Evolutionary conservation across 2,329 filamentous ascomycete genomes (phyloP), one percentile per base, ranked within the genome.

Genomic region (Colletotrichum tropicicola): DNA sequence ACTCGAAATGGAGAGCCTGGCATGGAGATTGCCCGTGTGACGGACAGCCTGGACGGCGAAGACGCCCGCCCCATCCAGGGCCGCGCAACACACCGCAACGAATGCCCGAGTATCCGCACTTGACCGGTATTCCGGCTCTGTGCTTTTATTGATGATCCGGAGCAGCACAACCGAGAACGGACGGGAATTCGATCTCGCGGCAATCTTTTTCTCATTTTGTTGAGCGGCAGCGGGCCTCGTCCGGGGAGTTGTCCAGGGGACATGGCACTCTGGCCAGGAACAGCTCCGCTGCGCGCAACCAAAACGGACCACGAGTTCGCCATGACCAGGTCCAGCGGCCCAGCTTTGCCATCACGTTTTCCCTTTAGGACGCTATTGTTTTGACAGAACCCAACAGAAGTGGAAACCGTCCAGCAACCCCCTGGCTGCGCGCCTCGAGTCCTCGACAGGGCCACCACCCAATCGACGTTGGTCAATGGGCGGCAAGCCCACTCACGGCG

Each of bases 331-430:
- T 47, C n/a, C 49, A 30, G 35, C 28, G 41, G 23, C 27, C 49
- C 57, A 65, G 43, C 27, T 45, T 41, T 21, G 19, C 17, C 43
- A 25, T 45, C 44, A 32, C n/a, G 44, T 61, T 53, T 56, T n/a
- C 13, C 12, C 4, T 17, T 49, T 37, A 21, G 23, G 43, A 52
- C 62, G 30, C 51, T 56, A 56, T 52, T 62, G 61, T 61, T 62
- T 62, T 44, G 35, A 51, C 27, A 17, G 25, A 39, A 59, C 57
- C 51, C 62, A 62, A 56, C 37, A 62, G 49, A 65, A 65, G 62
- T 65, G 57, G 62, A 21, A 56, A 51, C 58, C 19, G 23, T 28
- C 58, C 19, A 52, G 44, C 49, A 45, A n/a, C 28, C 48, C 51
- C 57, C 62, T 27, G 49, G 62, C n/a, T 56, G 44, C 23, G 10